phyloP scores from a whole-genome alignment of 441 rosid genomes.

The Flueggea neowawraea region DNA sequence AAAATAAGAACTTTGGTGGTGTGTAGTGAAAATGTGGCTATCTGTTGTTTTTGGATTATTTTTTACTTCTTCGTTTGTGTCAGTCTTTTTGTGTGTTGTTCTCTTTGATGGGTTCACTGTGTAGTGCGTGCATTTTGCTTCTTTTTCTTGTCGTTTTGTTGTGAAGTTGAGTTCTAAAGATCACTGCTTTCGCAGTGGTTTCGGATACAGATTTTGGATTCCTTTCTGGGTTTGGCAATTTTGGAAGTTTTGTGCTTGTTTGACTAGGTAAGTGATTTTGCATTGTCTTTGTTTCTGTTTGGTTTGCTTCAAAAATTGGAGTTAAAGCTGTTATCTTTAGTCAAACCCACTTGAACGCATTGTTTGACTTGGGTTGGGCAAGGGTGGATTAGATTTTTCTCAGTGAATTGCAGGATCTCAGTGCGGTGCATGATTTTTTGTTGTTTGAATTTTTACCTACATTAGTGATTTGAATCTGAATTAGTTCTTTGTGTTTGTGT shows the following conservation, averaged over 20 bases:
- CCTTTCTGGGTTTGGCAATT: conserved; percentile 22
- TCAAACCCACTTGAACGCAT: no score
- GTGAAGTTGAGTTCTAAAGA: conserved; percentile 18
- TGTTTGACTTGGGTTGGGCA: background rate
- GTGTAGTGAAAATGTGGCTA: no score
- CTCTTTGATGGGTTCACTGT: conserved; percentile 19
- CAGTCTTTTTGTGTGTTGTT: conserved; percentile 15
- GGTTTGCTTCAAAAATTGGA: no score
- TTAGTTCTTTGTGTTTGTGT: background rate
- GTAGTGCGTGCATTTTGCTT: conserved; percentile 17
- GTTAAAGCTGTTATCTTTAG: background rate
- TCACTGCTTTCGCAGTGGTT: conserved; percentile 20
- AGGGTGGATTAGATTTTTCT: background rate
- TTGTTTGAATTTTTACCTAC: background rate
- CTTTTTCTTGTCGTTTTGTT: conserved; percentile 27
- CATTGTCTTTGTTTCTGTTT: conserved; percentile 4
- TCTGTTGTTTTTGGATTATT: conserved; percentile 19
- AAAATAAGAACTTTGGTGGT: no score
- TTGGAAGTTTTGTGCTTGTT: conserved; percentile 21
- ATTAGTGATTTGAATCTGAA: background rate
- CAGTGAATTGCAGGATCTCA: no score
- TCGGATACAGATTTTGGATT: conserved; percentile 41
- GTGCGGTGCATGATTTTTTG: background rate
- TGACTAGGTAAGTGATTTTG: conserved; percentile 26
- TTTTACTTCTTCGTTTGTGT: conserved; percentile 23